Base-by-base conservation (phyloP, 2,329 filamentous ascomycete genomes). In the Cercospora brassicicola region DNA sequence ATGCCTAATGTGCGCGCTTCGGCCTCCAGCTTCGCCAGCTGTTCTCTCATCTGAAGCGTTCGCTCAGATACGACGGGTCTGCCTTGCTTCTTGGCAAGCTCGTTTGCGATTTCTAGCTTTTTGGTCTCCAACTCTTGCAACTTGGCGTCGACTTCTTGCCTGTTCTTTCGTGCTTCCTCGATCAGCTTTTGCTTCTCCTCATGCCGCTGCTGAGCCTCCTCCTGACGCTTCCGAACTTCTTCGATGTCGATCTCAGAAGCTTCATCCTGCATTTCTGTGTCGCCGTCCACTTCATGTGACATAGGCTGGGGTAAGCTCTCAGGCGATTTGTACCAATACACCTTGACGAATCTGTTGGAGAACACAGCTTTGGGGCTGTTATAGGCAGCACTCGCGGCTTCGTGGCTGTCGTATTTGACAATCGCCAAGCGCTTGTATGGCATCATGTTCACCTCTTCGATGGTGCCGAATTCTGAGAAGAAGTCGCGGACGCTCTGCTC, bases 311-410 rank as follows among this genome's bases (percentile, higher is more conserved):
- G 66, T 15, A 76, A 71, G 11, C 60, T 73, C 15, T 79, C 79
- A 4, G 83, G 80, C 18, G 60, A 56, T 73, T 88, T 90, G 76
- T 88, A 85, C 91, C 91, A 94, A 74, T 90, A 93, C 0, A 94
- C 90, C 74, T 93, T 94, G 59, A 95, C 92, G 73, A 95, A 95
- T 10, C 92, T 85, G 73, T 94, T 95, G 74, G 94, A 90, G 75
- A 94, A 95, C 55, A 95, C 89, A 57, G 89, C 89, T 75, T 93
- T 93, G 0, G 92, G 91, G 8, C 90, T 93, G 57, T 86, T 85
- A 77, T 92, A 93, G 2, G 92, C 92, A 15, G 86, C 85, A 67
- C 88, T 87, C 13, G 92, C 92, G 13, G 87, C 81, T 6, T 84
- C 84, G 85, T 89, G 91, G 51, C 84, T 84, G 61, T 88, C 85